Evolutionary conservation across 164 flowering plant species (phyloP), one percentile per base, ranked within the genome.

Genomic region (Liquidambar formosana): DNA sequence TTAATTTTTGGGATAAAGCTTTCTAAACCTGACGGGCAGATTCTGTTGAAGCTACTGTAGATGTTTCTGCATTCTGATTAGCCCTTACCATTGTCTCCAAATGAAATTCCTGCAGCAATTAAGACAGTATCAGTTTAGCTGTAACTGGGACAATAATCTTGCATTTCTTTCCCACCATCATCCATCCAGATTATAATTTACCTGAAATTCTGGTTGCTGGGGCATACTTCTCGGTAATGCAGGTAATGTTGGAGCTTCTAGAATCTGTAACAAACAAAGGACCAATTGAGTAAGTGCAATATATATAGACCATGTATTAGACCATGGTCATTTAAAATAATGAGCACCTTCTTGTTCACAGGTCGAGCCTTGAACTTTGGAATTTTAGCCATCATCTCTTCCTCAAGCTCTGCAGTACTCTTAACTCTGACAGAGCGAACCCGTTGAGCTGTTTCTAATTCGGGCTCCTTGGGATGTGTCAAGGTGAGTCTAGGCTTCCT

Each of bases 341-440:
- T 46, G 28, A 19, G 51, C 6, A 81, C 99, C 97, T 91, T 96
- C 75, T 90, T 93, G 81, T 96, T 96, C 63, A 96, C 10, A 16
- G 97, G 97, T 1, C 95, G 79, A 38, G 99, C 99, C 76, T 89
- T 96, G 61, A 96, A 96, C 73, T 92, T 96, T 0, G 97, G 99
- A 28, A 93, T 85, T 65, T 89, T 90, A 44, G 98, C 95, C 93
- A 96, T 83, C 95, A 89, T 85, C 77, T 96, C 98, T 78, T 90
- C 97, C 79, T 96, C 99, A 47, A 93, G 77, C 70, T 96, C 99
- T 11, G 90, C 97, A 12, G 90, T 80, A 67, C 98, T 96, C 79
- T 93, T 93, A 49, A 89, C 70, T 69, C 64, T 89, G n/a, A 74
- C 73, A 10, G 89, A 70, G 44, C 99, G 90, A 70, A 75, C 83